These are phyloP conservation scores for Ophiobolus disseminans DNA, from an alignment of 2,329 filamentous ascomycete genomes.

Conservation along the genomic window DNA sequence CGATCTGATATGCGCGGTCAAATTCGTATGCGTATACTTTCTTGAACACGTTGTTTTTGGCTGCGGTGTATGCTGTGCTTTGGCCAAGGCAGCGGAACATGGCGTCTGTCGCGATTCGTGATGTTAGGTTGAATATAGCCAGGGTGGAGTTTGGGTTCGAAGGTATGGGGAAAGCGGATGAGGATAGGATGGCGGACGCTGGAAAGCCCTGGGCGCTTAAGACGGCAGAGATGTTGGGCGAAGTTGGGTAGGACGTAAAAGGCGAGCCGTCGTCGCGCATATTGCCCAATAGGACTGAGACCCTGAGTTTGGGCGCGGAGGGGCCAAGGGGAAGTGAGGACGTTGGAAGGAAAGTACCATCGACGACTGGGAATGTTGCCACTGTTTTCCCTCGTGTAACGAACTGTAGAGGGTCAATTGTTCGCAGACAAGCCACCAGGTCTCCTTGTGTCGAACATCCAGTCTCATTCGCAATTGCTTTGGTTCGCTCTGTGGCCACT, in stretches of 20 bases:
- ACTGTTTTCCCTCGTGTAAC: slow-evolving; percentile 10
- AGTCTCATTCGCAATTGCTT: slow-evolving; percentile 31
- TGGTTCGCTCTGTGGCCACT: slow-evolving; percentile 28
- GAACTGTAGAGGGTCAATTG: slow-evolving; percentile 29
- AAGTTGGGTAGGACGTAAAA: slow-evolving; percentile 37
- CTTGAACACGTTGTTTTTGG: slow-evolving; percentile 32
- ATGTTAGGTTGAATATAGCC: slow-evolving; percentile 42
- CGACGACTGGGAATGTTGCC: slow-evolving; percentile 39
- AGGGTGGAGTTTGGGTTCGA: slow-evolving; percentile 40
- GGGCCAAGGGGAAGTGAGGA: slow-evolving; percentile 28
- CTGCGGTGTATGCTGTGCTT: slow-evolving; percentile 33
- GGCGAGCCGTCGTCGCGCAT: slow-evolving; percentile 43
- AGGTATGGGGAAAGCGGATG: slow-evolving; percentile 29
- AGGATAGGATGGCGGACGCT: slow-evolving; percentile 20
- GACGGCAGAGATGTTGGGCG: slow-evolving; percentile 26
- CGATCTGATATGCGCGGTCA: slow-evolving; percentile 39
- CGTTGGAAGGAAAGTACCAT: slow-evolving; percentile 38
- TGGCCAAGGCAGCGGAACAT: slow-evolving; percentile 42
- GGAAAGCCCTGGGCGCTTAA: slow-evolving; percentile 28
- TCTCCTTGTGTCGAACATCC: slow-evolving; percentile 25
- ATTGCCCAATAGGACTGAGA: slow-evolving; percentile 35
- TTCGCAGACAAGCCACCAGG: slow-evolving; percentile 31
- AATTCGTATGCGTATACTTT: slow-evolving; percentile 41
- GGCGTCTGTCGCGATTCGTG: slow-evolving; percentile 39
- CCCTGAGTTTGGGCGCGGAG: slow-evolving; percentile 20